Evolutionary conservation across 2,329 filamentous ascomycete genomes (phyloP), one percentile per base, ranked within the genome.

Genomic region (Graphilbum fragrans): DNA sequence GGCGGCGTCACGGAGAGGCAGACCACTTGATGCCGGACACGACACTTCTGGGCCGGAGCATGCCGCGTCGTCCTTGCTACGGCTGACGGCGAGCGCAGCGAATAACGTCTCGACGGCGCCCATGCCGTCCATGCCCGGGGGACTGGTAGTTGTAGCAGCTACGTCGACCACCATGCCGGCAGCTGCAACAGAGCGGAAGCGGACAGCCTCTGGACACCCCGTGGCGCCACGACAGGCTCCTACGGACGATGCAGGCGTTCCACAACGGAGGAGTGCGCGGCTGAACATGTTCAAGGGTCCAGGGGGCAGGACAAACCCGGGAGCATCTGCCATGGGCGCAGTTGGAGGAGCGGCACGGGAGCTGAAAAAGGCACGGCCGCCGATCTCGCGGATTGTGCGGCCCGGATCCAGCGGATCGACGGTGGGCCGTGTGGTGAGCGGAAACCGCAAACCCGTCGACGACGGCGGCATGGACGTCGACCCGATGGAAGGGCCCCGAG

Each of bases 131-230:
- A 35, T 41, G 7, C 39, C 41, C 18, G 39, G 39, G 19, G 27
- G 43, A 32, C 36, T 35, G 14, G 18, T 37, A n/a, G 22, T 36
- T 5, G 16, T 36, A 22, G 32, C 11, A 18, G 17, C 32, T 8
- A 19, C n/a, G 17, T 41, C 33, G 2, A 5, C 36, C 14, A 19
- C 35, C 3, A 39, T 36, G 11, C 16, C 40, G 2, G 18, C 21
- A 12, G 18, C 34, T 3, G 17, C 40, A 22, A 22, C 34, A 5
- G 84, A 88, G 45, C 77, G 87, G 57, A 96, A 95, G 63, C 78
- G 90, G 50, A 95, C 87, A 2, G 75, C 94, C n/a, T 94, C 90
- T 33, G 90, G 90, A 4, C 86, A 94, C 50, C 73, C 72, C 14
- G 74, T 73, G 38, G 72, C 60, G 47, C 65, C 65, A 38, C 64